These are phyloP conservation scores for Candida labiduridarum DNA, from an alignment of 1,139 yeast species.

Conservation along the genomic window DNA sequence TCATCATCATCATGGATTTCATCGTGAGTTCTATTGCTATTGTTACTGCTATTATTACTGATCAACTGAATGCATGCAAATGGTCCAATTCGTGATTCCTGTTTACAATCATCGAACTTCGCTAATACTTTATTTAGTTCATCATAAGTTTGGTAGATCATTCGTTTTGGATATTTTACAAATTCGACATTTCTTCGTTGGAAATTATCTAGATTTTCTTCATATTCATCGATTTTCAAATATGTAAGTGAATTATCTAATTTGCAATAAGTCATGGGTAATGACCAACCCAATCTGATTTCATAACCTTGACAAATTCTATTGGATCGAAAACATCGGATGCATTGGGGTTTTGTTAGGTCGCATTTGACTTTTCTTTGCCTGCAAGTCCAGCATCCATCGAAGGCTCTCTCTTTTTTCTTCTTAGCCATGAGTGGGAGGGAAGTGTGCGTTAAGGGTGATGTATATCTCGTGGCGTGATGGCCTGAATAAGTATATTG, in stretches of 20 bases:
- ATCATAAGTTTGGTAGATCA: slow-evolving; percentile 37
- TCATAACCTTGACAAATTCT: slow-evolving; percentile 44
- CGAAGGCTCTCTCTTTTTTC: slow-evolving; percentile 40
- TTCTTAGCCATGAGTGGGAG: slow-evolving; percentile 19
- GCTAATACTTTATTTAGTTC: slow-evolving; percentile 30
- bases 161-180: slow-evolving; percentile 33
- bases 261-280: slow-evolving; percentile 29
- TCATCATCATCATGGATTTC: not conserved
- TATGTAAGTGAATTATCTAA: slow-evolving; percentile 23
- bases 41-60: not conserved
- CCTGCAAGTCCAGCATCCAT: slow-evolving; percentile 59
- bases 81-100: slow-evolving; percentile 31
- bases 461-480: not conserved
- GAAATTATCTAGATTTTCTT: slow-evolving; percentile 25
- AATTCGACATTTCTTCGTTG: slow-evolving; percentile 42
- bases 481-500: too few relatives aligned
- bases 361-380: slow-evolving; percentile 55
- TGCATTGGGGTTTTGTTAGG: slow-evolving; percentile 42
- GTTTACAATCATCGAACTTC: slow-evolving; percentile 24
- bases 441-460: not conserved
- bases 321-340: slow-evolving; percentile 45
- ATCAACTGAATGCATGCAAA: slow-evolving; percentile 21
- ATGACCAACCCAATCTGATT: slow-evolving; percentile 45
- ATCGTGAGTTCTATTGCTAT: too few relatives aligned
- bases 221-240: slow-evolving; percentile 15